Evolutionary conservation across 2,329 filamentous ascomycete species (phyloP).

Genomic region (Botrytis elliptica): DNA sequence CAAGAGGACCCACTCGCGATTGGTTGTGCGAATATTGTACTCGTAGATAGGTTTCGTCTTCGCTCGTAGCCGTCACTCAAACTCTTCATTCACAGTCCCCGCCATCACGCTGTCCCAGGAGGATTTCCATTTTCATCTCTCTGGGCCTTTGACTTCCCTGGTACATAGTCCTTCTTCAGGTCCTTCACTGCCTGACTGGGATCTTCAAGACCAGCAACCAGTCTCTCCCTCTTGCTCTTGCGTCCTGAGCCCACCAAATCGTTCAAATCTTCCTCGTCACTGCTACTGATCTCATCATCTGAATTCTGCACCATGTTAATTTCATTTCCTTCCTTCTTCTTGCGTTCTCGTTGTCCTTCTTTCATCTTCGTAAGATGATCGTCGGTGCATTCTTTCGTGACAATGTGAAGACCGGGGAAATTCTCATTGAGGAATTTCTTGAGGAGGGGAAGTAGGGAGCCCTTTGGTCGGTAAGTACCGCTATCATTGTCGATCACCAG

Average conservation of each 20-base stretch:
- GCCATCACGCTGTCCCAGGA: background rate
- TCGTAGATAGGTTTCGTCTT: background rate
- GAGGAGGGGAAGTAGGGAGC: conserved; percentile 68
- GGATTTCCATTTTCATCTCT: conserved; percentile 29
- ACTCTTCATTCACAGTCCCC: background rate
- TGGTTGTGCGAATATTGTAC: background rate
- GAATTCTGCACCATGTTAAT: conserved; percentile 58
- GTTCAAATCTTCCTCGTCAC: conserved; percentile 41
- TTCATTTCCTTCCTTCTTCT: conserved; percentile 60
- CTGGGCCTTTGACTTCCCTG: conserved; percentile 28
- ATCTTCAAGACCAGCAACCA: conserved; percentile 46
- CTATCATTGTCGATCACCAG: conserved; percentile 94
- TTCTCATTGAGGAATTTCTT: conserved; percentile 68
- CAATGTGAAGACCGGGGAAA: conserved; percentile 73
- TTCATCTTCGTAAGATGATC: conserved; percentile 74
- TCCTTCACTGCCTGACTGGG: conserved; percentile 31
- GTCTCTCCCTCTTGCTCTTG: conserved; percentile 49
- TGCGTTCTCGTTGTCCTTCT: conserved; percentile 68
- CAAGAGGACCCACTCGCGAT: background rate
- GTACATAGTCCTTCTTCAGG: conserved; percentile 23
- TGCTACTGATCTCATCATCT: conserved; percentile 38
- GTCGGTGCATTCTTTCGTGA: conserved; percentile 75
- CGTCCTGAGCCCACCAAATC: conserved; percentile 14
- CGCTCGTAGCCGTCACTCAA: background rate
- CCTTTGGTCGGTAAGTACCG: conserved; percentile 88